Percentiles rank a stretch among this genome's conserved stretches.
These are phyloP conservation scores for Teunomyces stri DNA, from an alignment of 805 yeast species.

Conservation along the genomic window DNA sequence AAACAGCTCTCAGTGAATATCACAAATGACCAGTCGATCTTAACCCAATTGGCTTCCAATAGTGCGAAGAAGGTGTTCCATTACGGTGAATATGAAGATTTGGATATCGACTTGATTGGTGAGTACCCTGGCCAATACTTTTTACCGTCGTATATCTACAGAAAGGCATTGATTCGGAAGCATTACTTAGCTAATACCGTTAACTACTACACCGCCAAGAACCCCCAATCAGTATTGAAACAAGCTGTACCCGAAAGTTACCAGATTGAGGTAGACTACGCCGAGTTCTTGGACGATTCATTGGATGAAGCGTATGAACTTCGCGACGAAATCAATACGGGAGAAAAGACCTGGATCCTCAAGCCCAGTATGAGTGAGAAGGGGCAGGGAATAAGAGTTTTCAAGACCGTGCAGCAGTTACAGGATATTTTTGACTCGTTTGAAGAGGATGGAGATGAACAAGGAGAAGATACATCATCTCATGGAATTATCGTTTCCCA, in stretches of 20 bases:
- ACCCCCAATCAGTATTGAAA: constrained; percentile 63
- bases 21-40: constrained; percentile 19
- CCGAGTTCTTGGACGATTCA: constrained; percentile 92
- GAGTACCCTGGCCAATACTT: constrained; percentile 48
- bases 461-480: constrained; percentile 44
- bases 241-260: constrained; percentile 70
- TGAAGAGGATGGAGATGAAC: constrained; percentile 69
- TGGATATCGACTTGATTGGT: constrained; percentile 68
- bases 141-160: constrained; percentile 76
- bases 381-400: constrained; percentile 91
- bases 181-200: constrained; percentile 85
- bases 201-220: constrained; percentile 67
- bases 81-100: constrained; percentile 86
- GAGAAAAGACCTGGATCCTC: constrained; percentile 72
- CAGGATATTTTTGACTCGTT: constrained; percentile 82
- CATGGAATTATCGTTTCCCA: constrained; percentile 82
- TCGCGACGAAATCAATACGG: constrained; percentile 67
- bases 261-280: constrained; percentile 87
- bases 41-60: constrained; percentile 14
- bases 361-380: constrained; percentile 97
- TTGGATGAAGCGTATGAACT: constrained; percentile 90
- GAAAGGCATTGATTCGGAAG: constrained; percentile 89
- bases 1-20: constrained; percentile 17
- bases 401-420: constrained; percentile 72
- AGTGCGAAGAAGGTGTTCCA: constrained; percentile 51